Evolutionary conservation across 78 protist species (phyloP).

Genomic region (Pigoraptor vietnamica): DNA sequence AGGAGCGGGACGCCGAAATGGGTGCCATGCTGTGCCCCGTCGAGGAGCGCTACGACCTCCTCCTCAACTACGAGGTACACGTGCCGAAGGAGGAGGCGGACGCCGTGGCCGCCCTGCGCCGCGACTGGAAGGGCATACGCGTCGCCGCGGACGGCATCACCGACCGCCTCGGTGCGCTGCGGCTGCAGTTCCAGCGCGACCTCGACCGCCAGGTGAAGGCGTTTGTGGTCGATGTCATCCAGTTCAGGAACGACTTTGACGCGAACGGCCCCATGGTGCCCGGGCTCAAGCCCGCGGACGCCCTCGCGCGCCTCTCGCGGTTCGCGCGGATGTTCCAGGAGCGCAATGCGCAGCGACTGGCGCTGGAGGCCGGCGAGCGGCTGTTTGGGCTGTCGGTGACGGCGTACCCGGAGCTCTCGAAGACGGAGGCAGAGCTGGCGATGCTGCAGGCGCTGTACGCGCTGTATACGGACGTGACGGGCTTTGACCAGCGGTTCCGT

Average conservation of each 20-base stretch:
- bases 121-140: constrained; percentile 44
- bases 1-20: constrained; percentile 42
- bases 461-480: constrained; percentile 47
- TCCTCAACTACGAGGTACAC: constrained; percentile 25
- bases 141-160: background rate
- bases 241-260: constrained; percentile 48
- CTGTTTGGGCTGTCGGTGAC: constrained; percentile 76
- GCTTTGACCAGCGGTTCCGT: constrained; percentile 35
- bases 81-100: constrained; percentile 65
- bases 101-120: constrained; percentile 32
- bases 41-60: constrained; percentile 60
- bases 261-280: constrained; percentile 60
- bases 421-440: constrained; percentile 48
- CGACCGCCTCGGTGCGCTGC: constrained; percentile 26
- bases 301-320: background rate
- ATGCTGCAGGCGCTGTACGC: constrained; percentile 62
- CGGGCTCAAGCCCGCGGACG: background rate
- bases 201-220: constrained; percentile 21
- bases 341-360: background rate
- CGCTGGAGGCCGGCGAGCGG: constrained; percentile 63
- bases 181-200: constrained; percentile 28
- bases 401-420: constrained; percentile 61
- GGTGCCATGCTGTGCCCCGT: constrained; percentile 31
- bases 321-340: background rate
- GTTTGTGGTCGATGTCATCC: constrained; percentile 40